phyloP scores from a whole-genome alignment of 768 basidiomycete species.

The Tephrocybe sp. region DNA sequence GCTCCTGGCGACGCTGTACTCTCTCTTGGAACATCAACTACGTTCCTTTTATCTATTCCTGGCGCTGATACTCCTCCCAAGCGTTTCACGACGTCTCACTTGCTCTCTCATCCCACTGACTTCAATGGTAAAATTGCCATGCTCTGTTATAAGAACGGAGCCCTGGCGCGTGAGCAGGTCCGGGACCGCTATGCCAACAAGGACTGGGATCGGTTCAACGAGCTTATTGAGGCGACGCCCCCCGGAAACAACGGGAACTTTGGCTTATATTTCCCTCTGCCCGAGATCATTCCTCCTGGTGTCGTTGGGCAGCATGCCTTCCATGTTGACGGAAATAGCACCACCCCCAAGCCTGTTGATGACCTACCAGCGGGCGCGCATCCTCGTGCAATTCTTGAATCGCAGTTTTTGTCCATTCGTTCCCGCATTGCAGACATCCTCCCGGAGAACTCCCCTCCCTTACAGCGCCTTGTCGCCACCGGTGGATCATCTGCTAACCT shows the following conservation, averaged over 20 bases:
- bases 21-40: slow-evolving; percentile 87
- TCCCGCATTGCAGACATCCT: slow-evolving; percentile 69
- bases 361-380: slow-evolving; percentile 47
- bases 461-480: slow-evolving; percentile 70
- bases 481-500: slow-evolving; percentile 78
- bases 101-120: slow-evolving; percentile 67
- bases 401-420: slow-evolving; percentile 80
- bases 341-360: slow-evolving; percentile 28
- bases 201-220: slow-evolving; percentile 71
- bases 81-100: slow-evolving; percentile 72
- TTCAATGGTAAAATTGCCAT: slow-evolving; percentile 73
- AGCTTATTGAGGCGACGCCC: slow-evolving; percentile 50
- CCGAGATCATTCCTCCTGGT: slow-evolving; percentile 83
- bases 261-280: slow-evolving; percentile 80
- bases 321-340: slow-evolving; percentile 24
- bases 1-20: slow-evolving; percentile 80
- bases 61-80: slow-evolving; percentile 61
- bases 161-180: slow-evolving; percentile 75
- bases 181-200: slow-evolving; percentile 59
- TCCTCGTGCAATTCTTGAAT: slow-evolving; percentile 78
- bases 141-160: slow-evolving; percentile 91
- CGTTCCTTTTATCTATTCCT: slow-evolving; percentile 75
- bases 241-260: slow-evolving; percentile 58
- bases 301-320: slow-evolving; percentile 74
- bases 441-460: slow-evolving; percentile 47